These are phyloP conservation scores for Colletotrichum brevisporum DNA, from an alignment of 2,329 filamentous ascomycete genomes.

Conservation along the genomic window DNA sequence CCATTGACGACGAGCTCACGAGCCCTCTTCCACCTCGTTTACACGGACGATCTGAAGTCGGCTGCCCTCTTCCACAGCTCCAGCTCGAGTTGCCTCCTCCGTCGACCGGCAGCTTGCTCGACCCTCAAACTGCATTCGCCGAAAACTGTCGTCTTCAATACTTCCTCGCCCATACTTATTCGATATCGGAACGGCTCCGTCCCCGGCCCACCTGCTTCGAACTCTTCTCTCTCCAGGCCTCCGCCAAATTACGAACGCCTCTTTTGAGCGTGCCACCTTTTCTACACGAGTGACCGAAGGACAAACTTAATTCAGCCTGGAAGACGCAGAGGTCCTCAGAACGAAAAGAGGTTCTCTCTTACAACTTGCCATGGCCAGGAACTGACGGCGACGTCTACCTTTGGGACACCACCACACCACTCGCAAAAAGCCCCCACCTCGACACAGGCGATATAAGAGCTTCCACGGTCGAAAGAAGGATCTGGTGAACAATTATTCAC, in stretches of 20 bases:
- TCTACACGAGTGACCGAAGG: neutral
- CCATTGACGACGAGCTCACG: conserved; percentile 28
- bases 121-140: conserved; percentile 11
- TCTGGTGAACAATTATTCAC: too few species aligned
- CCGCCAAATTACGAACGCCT: neutral
- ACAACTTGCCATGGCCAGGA: conserved; percentile 31
- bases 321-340: neutral
- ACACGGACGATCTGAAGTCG: conserved; percentile 37
- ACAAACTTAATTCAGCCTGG: neutral
- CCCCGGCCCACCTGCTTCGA: conserved; percentile 4
- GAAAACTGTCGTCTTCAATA: neutral
- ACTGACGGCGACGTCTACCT: neutral
- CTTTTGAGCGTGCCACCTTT: neutral
- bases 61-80: neutral
- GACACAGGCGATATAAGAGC: neutral
- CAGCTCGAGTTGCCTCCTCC: neutral
- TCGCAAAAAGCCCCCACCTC: neutral
- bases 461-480: neutral
- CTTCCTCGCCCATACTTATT: conserved; percentile 1
- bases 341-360: neutral
- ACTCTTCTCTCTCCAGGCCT: neutral
- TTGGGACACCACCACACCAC: neutral
- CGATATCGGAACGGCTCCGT: conserved; percentile 4
- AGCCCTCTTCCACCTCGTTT: conserved; percentile 36
- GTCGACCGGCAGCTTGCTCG: conserved; percentile 8